Base-by-base conservation (phyloP, 2,329 filamentous ascomycete species). In the Blastomyces silverae region DNA sequence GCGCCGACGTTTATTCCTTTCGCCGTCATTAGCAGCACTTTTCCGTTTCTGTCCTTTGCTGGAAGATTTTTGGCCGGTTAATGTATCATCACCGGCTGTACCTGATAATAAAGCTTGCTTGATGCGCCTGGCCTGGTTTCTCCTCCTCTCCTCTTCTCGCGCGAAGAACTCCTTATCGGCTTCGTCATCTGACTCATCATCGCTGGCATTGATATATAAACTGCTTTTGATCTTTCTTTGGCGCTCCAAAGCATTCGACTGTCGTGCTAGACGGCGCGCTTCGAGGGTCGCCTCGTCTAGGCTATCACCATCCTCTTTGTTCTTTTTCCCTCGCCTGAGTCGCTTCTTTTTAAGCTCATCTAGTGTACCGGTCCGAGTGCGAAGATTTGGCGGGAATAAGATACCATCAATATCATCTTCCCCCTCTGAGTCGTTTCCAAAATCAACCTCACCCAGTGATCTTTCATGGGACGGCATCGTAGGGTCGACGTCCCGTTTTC, bases 171-270 rank as follows among this genome's bases (percentile, higher is more conserved):
- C 86, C 28, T 74, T 80, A 76, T 90, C 85, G 64, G 85, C 84
- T 58, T 92, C 91, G 44, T 84, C 86, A 71, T 96, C 91, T n/a
- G 84, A 88, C 70, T 96, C 92, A 63, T 97, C 94, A 73, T 97
- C 94, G 69, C 89, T 91, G 48, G 88, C 87, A 65, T 89, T 85
- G 61, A 99, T 89, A 71, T 87, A 93, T 50, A 93, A 78, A 31
- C 88, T 87, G 71, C 90, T 95, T 81, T 97, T 97, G 78, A 94
- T 89, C 73, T 89, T 89, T 42, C 82, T 81, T 60, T 86, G 83
- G 76, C 92, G 92, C 71, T 92, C 91, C n/a, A 85, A 79, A 69
- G 96, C 87, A 69, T 85, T 88, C 62, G 87, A 81, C 63, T 85
- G 83, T 48, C 88, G 82, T 64, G 82, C 84, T 15, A 83, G 82